A percentile compares a stretch with the other conserved stretches of the same genome.
phyloP scores from a whole-genome alignment of 257 asterid species.

The Nicotiana attenuata region DNA sequence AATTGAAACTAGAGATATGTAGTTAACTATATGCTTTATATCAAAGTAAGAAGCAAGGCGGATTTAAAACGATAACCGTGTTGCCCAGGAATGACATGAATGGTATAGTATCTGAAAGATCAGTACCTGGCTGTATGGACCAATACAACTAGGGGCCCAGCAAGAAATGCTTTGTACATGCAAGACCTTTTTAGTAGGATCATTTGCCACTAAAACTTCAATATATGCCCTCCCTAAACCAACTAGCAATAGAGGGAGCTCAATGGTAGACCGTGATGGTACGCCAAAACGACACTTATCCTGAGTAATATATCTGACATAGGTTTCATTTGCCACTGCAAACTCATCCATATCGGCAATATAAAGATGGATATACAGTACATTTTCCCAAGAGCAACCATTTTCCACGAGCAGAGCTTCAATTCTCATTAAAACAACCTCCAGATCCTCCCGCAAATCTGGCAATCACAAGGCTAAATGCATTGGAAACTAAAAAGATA shows the following conservation, averaged over 20 bases:
- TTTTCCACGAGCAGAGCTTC: slow-evolving; percentile 53
- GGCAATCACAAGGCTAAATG: slow-evolving; percentile 22
- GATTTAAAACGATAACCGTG: not conserved
- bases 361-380: slow-evolving; percentile 80
- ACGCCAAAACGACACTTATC: slow-evolving; percentile 90
- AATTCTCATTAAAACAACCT: slow-evolving; percentile 51
- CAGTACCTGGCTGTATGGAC: slow-evolving; percentile 97
- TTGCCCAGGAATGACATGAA: not conserved
- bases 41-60: not conserved
- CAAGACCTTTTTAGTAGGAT: slow-evolving; percentile 69
- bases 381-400: slow-evolving; percentile 81
- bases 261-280: slow-evolving; percentile 92
- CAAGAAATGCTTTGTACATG: slow-evolving; percentile 94
- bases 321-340: slow-evolving; percentile 63
- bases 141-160: slow-evolving; percentile 99
- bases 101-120: not conserved
- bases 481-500: slow-evolving; percentile 11
- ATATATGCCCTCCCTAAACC: slow-evolving; percentile 81
- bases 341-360: slow-evolving; percentile 76
- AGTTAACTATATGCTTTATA: not conserved
- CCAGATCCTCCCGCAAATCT: slow-evolving; percentile 69
- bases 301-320: slow-evolving; percentile 77
- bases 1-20: not conserved
- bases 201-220: slow-evolving; percentile 80
- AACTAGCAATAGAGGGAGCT: slow-evolving; percentile 78